These are phyloP conservation scores for Crotalaria pallida DNA, from an alignment of 306 rosid species.

Conservation along the genomic window DNA sequence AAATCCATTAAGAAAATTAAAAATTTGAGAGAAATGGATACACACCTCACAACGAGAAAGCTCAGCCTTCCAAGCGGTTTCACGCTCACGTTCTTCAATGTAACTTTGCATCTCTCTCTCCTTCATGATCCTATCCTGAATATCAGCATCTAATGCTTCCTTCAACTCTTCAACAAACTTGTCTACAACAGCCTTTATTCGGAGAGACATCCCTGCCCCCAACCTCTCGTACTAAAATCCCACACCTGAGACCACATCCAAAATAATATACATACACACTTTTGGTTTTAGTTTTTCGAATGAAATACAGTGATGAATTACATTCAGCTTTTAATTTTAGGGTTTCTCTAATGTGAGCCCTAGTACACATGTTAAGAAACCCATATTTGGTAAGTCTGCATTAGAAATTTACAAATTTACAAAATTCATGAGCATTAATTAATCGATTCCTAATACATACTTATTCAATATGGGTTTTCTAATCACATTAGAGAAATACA, in stretches of 20 bases:
- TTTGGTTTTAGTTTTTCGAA: not conserved
- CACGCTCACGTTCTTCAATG: constrained; percentile 94
- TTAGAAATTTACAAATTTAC: no score
- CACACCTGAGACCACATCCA: constrained; percentile 16
- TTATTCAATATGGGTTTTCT: no score
- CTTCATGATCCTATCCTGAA: constrained; percentile 94
- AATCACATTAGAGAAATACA: no score
- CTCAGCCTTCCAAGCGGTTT: constrained; percentile 99
- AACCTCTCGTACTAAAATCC: constrained; percentile 6
- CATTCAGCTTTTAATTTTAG: not conserved
- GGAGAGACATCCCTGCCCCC: constrained; percentile 54
- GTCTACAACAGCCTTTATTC: constrained; percentile 91
- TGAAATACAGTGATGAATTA: not conserved
- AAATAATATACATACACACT: not conserved
- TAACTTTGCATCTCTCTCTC: constrained; percentile 99
- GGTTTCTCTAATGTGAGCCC: no score
- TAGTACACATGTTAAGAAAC: no score
- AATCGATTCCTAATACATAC: no score
- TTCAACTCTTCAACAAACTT: constrained; percentile 89
- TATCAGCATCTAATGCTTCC: constrained; percentile 92
- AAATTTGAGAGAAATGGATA: constrained; percentile 19
- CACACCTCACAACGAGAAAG: constrained; percentile 99
- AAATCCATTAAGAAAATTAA: not conserved
- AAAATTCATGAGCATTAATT: no score
- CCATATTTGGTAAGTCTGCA: no score